Conservation (phyloP, 305 asterid genomes). For the Fraxinus sp. region DNA sequence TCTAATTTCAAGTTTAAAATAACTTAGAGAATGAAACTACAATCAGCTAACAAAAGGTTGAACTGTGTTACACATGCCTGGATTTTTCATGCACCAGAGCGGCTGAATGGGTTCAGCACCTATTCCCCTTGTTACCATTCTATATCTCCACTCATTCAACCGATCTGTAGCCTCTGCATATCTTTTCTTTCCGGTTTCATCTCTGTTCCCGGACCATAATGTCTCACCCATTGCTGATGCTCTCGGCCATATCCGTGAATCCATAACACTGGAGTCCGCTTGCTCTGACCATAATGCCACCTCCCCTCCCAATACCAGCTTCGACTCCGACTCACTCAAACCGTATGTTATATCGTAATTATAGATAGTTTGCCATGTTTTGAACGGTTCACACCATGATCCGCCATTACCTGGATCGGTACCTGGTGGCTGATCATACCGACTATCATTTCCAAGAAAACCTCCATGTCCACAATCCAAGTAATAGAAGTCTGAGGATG, state of each 20-base stretch:
- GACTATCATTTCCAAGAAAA: constrained; percentile 61
- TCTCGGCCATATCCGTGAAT: constrained; percentile 80
- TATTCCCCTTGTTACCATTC: constrained; percentile 76
- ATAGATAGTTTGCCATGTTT: constrained; percentile 86
- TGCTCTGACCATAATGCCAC: constrained; percentile 93
- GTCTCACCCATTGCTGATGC: constrained; percentile 77
- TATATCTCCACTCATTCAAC: constrained; percentile 78
- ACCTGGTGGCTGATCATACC: constrained; percentile 54
- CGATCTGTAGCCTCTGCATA: constrained; percentile 77
- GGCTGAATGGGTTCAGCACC: constrained; percentile 92
- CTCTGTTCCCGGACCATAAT: constrained; percentile 81
- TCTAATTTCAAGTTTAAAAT: neutral
- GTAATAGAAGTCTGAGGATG: constrained; percentile 70
- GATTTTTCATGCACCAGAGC: constrained; percentile 79
- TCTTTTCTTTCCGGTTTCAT: constrained; percentile 64
- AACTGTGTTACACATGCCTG: constrained; percentile 79
- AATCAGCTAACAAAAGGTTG: constrained; percentile 25
- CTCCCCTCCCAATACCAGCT: constrained; percentile 82
- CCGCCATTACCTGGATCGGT: constrained; percentile 57
- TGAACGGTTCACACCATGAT: constrained; percentile 91
- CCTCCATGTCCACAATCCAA: constrained; percentile 90
- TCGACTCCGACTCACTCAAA: constrained; percentile 47
- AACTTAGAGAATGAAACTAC: neutral
- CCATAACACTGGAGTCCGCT: constrained; percentile 92
- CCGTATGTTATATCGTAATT: constrained; percentile 76